Evolutionary conservation across 1,284 basidiomycete genomes (phyloP), one percentile per base, ranked within the genome.

Genomic region (Cryptococcus depauperatus): DNA sequence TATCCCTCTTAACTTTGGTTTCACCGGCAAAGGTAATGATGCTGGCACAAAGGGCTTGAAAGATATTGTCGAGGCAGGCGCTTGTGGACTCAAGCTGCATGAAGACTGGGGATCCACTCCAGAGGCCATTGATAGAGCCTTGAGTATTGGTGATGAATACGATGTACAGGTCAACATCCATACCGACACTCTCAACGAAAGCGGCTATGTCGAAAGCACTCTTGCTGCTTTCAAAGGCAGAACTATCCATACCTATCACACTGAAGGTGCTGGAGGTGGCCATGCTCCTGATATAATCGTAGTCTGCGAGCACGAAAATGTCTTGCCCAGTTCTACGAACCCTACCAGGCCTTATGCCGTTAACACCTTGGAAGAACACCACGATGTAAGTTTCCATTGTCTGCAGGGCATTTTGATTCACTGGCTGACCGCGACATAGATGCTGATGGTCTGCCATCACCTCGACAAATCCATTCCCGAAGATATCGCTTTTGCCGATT

Each of bases 31-130:
- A 75, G 93, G 92, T 1, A 97, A 96, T 62, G 95, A 98, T 66
- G 79, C 85, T 0, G 87, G 82, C 0, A 71, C 77, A 13, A 74
- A 65, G 1, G 75, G 73, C 0, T 67, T 97, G 45, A 82, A 84
- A 60, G 92, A 97, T 50, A 79, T 95, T 48, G 76, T 97, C 28
- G 75, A 77, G 53, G 89, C 91, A 11, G 95, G 95, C 16, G 92
- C 90, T 0, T 81, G 79, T 21, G 92, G 92, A 1, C 69, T 98
- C 56, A 99, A 99, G 73, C 71, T 99, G 46, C 95, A 99, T 62
- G 95, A 99, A 59, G 95, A 99, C 69, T 99, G 95, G 95, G 95
- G 95, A 4, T 79, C 82, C 18, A 96, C 92, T 1, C 93, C 93
- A 0, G 82, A 81, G 13, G 80, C 79, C 0, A 97, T 98, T 58